Evolutionary conservation across 768 basidiomycete species (phyloP).

Genomic region (Leccinum arenicola): DNA sequence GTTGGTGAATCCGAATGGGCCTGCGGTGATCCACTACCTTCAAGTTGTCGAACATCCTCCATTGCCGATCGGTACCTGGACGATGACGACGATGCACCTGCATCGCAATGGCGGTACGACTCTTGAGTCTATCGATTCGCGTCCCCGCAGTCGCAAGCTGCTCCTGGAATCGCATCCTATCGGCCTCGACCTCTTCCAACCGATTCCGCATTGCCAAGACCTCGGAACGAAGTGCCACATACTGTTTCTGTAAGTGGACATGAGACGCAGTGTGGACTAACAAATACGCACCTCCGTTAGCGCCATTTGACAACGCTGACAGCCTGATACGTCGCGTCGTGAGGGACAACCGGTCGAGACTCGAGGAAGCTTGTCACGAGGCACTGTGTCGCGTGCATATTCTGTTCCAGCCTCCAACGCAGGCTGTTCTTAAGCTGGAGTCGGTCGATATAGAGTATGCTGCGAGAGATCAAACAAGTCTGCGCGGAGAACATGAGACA

Average conservation of each 20-base stretch:
- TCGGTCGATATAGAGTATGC: conserved; percentile 27
- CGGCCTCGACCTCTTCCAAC: conserved; percentile 48
- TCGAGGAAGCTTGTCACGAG: conserved; percentile 57
- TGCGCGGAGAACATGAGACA: conserved; percentile 8
- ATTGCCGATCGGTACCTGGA: conserved; percentile 29
- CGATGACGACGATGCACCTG: conserved; percentile 38
- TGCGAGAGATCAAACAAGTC: conserved; percentile 33
- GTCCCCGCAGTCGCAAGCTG: conserved; percentile 56
- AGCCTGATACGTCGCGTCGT: conserved; percentile 36
- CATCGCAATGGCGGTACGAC: conserved; percentile 48
- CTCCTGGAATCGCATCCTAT: conserved; percentile 47
- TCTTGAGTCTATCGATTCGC: conserved; percentile 59
- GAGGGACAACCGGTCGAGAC: conserved; percentile 31
- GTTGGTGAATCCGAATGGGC: conserved; percentile 59
- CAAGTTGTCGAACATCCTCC: conserved; percentile 23
- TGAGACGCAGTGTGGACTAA: neutral
- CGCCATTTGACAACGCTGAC: conserved; percentile 45
- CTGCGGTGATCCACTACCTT: conserved; percentile 44
- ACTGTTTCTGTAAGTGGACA: conserved; percentile 37
- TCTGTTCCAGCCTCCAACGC: conserved; percentile 40
- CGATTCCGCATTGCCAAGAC: conserved; percentile 47
- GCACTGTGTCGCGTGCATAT: conserved; percentile 54
- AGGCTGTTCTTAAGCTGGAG: conserved; percentile 34
- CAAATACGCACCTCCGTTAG: conserved; percentile 54
- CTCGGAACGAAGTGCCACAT: conserved; percentile 56